A percentile compares a stretch with the other conserved stretches of the same genome.
Evolutionary conservation across 2,329 filamentous ascomycete species (phyloP).

Genomic region (Pseudocercospora cruenta): DNA sequence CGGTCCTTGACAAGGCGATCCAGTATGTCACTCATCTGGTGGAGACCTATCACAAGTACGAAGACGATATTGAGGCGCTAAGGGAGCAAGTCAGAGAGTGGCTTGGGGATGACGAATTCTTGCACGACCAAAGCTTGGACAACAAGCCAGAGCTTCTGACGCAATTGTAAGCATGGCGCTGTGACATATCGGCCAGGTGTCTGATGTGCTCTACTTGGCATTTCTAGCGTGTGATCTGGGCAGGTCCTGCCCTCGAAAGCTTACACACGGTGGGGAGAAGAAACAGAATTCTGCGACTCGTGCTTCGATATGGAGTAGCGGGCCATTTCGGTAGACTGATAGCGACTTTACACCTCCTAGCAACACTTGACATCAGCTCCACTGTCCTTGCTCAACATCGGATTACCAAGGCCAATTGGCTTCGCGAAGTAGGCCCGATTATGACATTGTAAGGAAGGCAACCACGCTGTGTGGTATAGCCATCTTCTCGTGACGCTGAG

Average conservation of each 20-base stretch:
- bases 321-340: background rate
- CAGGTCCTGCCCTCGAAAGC: background rate
- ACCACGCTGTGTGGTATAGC: background rate
- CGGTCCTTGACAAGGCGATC: slow-evolving; percentile 27
- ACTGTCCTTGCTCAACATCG: background rate
- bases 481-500: background rate
- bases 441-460: background rate
- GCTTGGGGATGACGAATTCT: slow-evolving; percentile 16
- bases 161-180: background rate
- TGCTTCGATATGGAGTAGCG: background rate
- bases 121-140: background rate
- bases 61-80: slow-evolving; percentile 22
- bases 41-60: slow-evolving; percentile 25
- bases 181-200: background rate
- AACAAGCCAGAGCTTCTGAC: background rate
- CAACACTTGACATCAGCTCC: background rate
- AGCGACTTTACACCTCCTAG: background rate
- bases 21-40: slow-evolving; percentile 26
- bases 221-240: background rate
- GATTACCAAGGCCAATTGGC: background rate
- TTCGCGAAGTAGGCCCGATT: background rate
- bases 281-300: background rate
- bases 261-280: background rate
- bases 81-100: slow-evolving; percentile 21
- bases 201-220: background rate